Conservation (phyloP, 108 stramenopile species). For the Fragilariopsis cylindrus region DNA sequence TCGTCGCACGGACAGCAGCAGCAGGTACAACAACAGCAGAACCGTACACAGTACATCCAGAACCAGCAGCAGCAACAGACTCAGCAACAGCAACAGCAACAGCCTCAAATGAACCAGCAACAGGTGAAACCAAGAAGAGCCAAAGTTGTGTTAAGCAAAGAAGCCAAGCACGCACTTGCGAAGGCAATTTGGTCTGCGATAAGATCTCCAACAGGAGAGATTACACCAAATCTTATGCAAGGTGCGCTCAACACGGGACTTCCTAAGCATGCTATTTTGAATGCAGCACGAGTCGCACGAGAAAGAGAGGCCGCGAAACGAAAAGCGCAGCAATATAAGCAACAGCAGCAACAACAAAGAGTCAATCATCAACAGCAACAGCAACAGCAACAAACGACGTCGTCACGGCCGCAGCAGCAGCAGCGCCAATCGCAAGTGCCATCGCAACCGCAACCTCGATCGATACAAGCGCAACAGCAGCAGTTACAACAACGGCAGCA, state of each 20-base stretch:
- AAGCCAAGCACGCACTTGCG: slow-evolving; percentile 69
- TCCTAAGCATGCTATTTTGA: slow-evolving; percentile 73
- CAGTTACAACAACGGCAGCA: slow-evolving; percentile 9
- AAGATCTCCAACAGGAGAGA: slow-evolving; percentile 61
- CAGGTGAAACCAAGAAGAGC: slow-evolving; percentile 13
- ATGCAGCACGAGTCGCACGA: slow-evolving; percentile 78
- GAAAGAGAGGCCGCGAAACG: slow-evolving; percentile 62
- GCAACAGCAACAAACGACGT: slow-evolving; percentile 10
- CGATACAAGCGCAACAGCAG: slow-evolving; percentile 13
- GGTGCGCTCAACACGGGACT: slow-evolving; percentile 71
- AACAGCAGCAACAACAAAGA: slow-evolving; percentile 27
- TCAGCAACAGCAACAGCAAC: slow-evolving; percentile 20
- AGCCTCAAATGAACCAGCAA: slow-evolving; percentile 17
- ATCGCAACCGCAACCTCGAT: slow-evolving; percentile 23
- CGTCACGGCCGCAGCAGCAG: neutral
- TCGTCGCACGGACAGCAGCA: slow-evolving; percentile 2
- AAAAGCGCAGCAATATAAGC: slow-evolving; percentile 40
- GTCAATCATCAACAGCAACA: slow-evolving; percentile 22
- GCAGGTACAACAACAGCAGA: slow-evolving; percentile 17
- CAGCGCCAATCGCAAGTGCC: slow-evolving; percentile 18
- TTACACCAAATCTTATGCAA: slow-evolving; percentile 63
- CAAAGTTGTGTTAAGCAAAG: slow-evolving; percentile 57
- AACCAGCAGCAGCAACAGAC: slow-evolving; percentile 34
- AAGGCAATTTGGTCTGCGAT: slow-evolving; percentile 85
- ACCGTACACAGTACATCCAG: slow-evolving; percentile 16